phyloP scores from a whole-genome alignment of 2,329 filamentous ascomycete genomes.

The Sarocladium kiliense region DNA sequence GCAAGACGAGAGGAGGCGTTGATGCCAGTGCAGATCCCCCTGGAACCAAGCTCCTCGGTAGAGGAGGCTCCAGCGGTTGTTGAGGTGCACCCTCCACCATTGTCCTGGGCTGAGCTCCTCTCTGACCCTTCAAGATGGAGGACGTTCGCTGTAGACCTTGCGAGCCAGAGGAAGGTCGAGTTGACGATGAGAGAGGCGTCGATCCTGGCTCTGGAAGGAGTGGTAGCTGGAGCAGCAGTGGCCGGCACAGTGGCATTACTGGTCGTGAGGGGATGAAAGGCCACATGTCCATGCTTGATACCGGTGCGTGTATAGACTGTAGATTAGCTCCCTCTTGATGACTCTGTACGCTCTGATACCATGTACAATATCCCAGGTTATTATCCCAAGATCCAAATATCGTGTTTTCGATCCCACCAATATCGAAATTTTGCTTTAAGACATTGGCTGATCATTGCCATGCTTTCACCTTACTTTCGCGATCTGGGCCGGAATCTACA shows the following conservation, averaged over 20 bases:
- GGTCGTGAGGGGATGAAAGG: constrained; percentile 30
- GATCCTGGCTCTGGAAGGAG: constrained; percentile 62
- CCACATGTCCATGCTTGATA: not conserved
- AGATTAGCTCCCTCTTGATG: not conserved
- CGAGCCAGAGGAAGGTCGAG: constrained; percentile 59
- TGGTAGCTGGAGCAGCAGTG: constrained; percentile 58
- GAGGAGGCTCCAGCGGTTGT: constrained; percentile 10
- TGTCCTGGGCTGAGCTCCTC: constrained; percentile 39
- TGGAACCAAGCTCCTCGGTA: not conserved
- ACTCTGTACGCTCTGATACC: not conserved
- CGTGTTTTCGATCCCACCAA: too few species aligned
- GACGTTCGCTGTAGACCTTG: constrained; percentile 49
- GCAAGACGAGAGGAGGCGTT: constrained; percentile 16
- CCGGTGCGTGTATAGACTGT: not conserved
- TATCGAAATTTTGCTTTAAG: too few species aligned
- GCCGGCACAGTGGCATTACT: constrained; percentile 49
- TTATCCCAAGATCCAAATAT: not conserved
- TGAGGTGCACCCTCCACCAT: not conserved
- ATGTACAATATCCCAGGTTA: not conserved
- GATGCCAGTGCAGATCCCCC: not conserved
- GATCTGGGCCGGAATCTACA: too few species aligned
- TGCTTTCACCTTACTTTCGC: too few species aligned
- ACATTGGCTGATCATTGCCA: too few species aligned
- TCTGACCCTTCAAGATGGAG: constrained; percentile 40
- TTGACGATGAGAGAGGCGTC: constrained; percentile 67